These are phyloP conservation scores for Closterium sp. DNA, from an alignment of 139 green algal genomes.

Conservation along the genomic window DNA sequence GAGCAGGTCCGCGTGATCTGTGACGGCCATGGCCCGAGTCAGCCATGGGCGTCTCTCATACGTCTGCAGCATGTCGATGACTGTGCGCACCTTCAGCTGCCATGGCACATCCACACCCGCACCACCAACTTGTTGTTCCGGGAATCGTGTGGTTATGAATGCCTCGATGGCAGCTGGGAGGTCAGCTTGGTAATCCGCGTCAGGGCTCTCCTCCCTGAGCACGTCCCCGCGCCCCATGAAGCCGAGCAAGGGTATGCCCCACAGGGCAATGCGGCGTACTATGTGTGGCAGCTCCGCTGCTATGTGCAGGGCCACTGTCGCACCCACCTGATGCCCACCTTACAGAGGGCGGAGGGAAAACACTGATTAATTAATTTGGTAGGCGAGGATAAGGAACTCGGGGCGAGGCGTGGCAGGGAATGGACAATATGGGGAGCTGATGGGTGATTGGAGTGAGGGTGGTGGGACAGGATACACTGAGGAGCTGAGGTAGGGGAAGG, in stretches of 20 bases:
- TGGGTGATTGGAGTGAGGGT: too few relatives aligned
- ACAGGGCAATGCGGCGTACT: constrained; percentile 19
- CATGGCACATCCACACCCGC: background rate
- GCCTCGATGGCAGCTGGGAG: background rate
- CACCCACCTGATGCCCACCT: constrained; percentile 32
- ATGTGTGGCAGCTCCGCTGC: constrained; percentile 14
- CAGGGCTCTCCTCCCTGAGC: constrained; percentile 2
- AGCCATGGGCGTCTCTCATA: constrained; percentile 11
- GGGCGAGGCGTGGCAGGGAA: too few relatives aligned
- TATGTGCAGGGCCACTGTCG: constrained; percentile 18
- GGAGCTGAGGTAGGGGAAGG: too few relatives aligned
- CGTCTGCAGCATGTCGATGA: constrained; percentile 37
- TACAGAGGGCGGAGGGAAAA: background rate
- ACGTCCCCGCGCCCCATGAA: constrained; percentile 18
- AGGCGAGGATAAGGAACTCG: background rate
- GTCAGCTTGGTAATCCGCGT: background rate
- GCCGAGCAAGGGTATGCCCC: constrained; percentile 15
- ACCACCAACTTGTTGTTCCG: background rate
- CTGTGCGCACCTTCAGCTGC: constrained; percentile 21
- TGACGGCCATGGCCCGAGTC: background rate
- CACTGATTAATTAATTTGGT: background rate
- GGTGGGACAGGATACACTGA: too few relatives aligned
- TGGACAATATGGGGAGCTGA: too few relatives aligned
- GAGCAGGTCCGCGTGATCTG: constrained; percentile 15
- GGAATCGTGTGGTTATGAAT: background rate